Evolutionary conservation across 495 filamentous ascomycete genomes (phyloP).

Genomic region (Penicillium angulare): DNA sequence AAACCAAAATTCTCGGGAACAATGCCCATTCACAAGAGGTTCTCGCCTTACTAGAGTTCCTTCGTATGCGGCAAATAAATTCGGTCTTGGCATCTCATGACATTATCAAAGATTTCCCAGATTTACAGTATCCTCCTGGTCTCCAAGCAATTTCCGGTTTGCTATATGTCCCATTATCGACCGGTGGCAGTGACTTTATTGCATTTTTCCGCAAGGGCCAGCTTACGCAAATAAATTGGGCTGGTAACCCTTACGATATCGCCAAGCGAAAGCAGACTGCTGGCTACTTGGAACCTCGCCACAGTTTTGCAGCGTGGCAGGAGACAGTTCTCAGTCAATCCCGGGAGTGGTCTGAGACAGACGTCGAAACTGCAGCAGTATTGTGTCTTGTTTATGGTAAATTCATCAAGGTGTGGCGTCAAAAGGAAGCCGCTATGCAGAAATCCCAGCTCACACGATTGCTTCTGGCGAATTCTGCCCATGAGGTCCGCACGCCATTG

Average conservation of each 20-base stretch:
- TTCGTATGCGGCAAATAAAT: conserved; percentile 72
- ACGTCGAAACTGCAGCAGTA: conserved; percentile 84
- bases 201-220: conserved; percentile 86
- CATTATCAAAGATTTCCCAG: conserved; percentile 75
- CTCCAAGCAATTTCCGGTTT: conserved; percentile 78
- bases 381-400: conserved; percentile 89
- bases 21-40: conserved; percentile 78
- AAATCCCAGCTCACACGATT: conserved; percentile 78
- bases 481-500: conserved; percentile 90
- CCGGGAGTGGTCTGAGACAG: conserved; percentile 47
- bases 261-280: conserved; percentile 40
- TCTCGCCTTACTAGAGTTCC: conserved; percentile 80
- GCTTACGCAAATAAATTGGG: conserved; percentile 81
- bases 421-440: conserved; percentile 83
- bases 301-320: conserved; percentile 36
- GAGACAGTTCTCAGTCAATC: conserved; percentile 37
- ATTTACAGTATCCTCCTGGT: conserved; percentile 76
- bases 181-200: conserved; percentile 80
- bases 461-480: conserved; percentile 86
- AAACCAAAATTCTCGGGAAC: conserved; percentile 83
- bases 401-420: conserved; percentile 90
- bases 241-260: conserved; percentile 87
- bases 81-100: conserved; percentile 79
- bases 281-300: conserved; percentile 32
- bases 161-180: conserved; percentile 78